Percentiles rank a stretch among this genome's conserved stretches.
phyloP scores from a whole-genome alignment of 805 yeast genomes.

The Tetrapisispora arboricola region DNA sequence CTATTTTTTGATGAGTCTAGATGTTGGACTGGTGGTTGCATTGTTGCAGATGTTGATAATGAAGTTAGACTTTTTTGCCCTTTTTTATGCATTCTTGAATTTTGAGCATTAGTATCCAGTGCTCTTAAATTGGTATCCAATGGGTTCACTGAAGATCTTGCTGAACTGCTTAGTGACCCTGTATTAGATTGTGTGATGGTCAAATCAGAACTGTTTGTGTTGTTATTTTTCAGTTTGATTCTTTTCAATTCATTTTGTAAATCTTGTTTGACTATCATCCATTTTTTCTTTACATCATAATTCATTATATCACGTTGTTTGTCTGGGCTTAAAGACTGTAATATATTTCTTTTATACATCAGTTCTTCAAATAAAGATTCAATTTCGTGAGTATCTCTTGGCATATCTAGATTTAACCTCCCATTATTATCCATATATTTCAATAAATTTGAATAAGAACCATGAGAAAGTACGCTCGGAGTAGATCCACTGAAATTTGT shows the following conservation, averaged over 20 bases:
- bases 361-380: slow-evolving; percentile 68
- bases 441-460: slow-evolving; percentile 18
- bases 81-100: not conserved
- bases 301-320: slow-evolving; percentile 70
- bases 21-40: not conserved
- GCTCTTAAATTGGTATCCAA: not conserved
- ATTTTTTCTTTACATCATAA: slow-evolving; percentile 69
- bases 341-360: slow-evolving; percentile 69
- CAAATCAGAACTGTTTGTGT: not conserved
- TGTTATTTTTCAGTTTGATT: slow-evolving; percentile 16
- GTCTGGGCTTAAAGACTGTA: slow-evolving; percentile 53
- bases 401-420: slow-evolving; percentile 45
- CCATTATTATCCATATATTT: slow-evolving; percentile 26
- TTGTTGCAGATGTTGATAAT: not conserved
- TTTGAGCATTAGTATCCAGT: not conserved
- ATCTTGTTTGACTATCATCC: slow-evolving; percentile 87
- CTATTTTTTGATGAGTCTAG: slow-evolving; percentile 12
- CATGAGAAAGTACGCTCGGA: slow-evolving; percentile 22
- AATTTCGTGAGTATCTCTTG: slow-evolving; percentile 53
- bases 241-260: slow-evolving; percentile 66
- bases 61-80: slow-evolving; percentile 1
- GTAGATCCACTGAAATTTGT: slow-evolving; percentile 17
- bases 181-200: not conserved
- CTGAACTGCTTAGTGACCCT: not conserved
- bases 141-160: not conserved